Base-by-base conservation (phyloP, 2,329 filamentous ascomycete species). In the Coniochaeta ligniaria region DNA sequence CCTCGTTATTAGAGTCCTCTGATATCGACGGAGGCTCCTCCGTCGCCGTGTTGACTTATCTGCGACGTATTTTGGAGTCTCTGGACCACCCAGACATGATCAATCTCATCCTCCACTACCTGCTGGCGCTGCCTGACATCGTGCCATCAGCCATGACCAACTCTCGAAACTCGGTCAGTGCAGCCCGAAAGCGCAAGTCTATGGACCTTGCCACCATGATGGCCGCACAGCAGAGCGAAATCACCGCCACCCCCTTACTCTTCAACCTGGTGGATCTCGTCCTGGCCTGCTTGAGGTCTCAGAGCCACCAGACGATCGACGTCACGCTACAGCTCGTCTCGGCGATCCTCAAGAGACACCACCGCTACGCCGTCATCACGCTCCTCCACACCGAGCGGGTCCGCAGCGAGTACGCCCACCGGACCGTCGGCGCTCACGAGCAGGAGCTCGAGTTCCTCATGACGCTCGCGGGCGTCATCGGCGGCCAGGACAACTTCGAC, bases 21-120 rank as follows among this genome's bases (percentile, higher is more conserved):
- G 95, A 99, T 76, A 90, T 96, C 43, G 94, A 98, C 74, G 95
- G 94, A 65, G 95, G 95, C 59, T 99, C 95, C 7, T 96, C 95
- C 0, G 92, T 98, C 24, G 95, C 95, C 3, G 95, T 99, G 14
- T 80, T 98, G 64, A 97, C 93, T 1, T 98, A 99, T 72, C 81
- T 99, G 38, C 89, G 90, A 61, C 89, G 91, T 47, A 96, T 98
- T 60, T 82, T 99, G 6, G 93, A 97, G 72, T 90, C 91, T 0
- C 80, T 99, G 16, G 92, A 97, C 64, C 92, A 98, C 71, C 91
- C 92, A 8, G 93, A 98, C 69, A 89, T 99, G 78, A 91, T 97
- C 62, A 91, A 96, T 66, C 88, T 96, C 62, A 95, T 98, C 59
- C 83, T 99, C 6, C 90, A 93, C 66, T 99, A 98, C 71, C 83